Evolutionary conservation across 805 yeast species (phyloP), one percentile per base, ranked within the genome.

Genomic region (Metschnikowia proteae): DNA sequence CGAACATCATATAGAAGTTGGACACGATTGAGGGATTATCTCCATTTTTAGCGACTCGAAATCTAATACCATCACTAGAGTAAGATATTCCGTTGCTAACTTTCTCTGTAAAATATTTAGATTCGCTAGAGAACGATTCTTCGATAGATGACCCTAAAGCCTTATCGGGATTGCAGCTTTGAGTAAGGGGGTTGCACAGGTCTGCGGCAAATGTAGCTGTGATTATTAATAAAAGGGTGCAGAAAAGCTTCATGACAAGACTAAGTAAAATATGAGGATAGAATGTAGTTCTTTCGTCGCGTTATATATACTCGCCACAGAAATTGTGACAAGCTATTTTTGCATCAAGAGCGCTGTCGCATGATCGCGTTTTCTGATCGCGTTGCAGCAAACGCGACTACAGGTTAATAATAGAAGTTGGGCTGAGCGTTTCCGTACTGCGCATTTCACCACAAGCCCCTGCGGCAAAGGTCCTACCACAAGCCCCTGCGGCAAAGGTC

Each of bases 1-100:
- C 97, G 65, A 83, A 91, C 94, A 90, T 87, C 58, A 91, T 80
- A 69, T 88, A 88, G 64, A 86, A 88, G 53, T 84, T 78, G 4
- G 96, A 88, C 56, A 75, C 76, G 47, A 89, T 67, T 5, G 90
- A 78, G 3, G 97, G 97, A 61, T 87, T 86, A 62, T 88, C 94
- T 50, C 73, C 83, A 56, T 84, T 73, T 55, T 83, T 71, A 2
- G 77, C 71, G 36, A 91, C 64, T 1, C 84, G 77, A 57, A 91
- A 65, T 35, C 68, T 60, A 9, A 83, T 66, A n/a, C 97, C 97
- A 27, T 78, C 77, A 6, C 68, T 71, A 6, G 71, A 55, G 57
- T 73, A 76, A 3, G 61, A 50, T 23, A 68, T 50, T 4, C 72
- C 70, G 6, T 55, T 43, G 7, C 80, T 78, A 7, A 75, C 70